phyloP scores from a whole-genome alignment of 225 moss, liverwort and hornwort species.

The Climacium dendroides region DNA sequence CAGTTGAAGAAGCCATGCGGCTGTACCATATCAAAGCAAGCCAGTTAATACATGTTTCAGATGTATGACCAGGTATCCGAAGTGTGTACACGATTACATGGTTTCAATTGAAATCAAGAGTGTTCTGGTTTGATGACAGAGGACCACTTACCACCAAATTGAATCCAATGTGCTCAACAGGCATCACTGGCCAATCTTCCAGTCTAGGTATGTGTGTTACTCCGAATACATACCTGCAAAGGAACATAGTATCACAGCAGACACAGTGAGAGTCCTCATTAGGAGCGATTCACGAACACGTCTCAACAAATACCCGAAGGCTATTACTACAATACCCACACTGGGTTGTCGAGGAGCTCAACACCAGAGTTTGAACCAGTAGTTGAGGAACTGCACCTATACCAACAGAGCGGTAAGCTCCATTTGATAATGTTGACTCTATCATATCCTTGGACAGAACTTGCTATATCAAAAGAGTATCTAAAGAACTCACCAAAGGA shows the following conservation, averaged over 20 bases:
- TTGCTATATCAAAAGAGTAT: not conserved
- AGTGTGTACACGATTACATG: not conserved
- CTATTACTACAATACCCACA: not conserved
- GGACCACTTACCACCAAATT: constrained; percentile 38
- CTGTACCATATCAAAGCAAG: constrained; percentile 19
- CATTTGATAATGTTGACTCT: not conserved
- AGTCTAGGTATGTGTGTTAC: constrained; percentile 70
- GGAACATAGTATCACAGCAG: not conserved
- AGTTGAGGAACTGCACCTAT: not conserved
- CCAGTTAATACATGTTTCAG: not conserved
- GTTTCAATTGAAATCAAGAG: not conserved
- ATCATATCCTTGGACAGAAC: not conserved
- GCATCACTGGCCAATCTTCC: constrained; percentile 98
- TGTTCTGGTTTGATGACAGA: not conserved
- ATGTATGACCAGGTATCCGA: not conserved
- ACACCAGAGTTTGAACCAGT: not conserved
- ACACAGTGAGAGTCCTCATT: not conserved
- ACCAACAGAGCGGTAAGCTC: not conserved
- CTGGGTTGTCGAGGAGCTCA: not conserved
- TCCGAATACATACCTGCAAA: constrained; percentile 69
- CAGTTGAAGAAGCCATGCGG: constrained; percentile 86
- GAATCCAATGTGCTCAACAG: constrained; percentile 78
- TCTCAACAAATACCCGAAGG: not conserved
- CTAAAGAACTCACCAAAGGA: constrained; percentile 50
- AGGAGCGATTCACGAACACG: not conserved